Evolutionary conservation across 257 asterid species (phyloP).

Genomic region (Nyctanthes arbortristis): DNA sequence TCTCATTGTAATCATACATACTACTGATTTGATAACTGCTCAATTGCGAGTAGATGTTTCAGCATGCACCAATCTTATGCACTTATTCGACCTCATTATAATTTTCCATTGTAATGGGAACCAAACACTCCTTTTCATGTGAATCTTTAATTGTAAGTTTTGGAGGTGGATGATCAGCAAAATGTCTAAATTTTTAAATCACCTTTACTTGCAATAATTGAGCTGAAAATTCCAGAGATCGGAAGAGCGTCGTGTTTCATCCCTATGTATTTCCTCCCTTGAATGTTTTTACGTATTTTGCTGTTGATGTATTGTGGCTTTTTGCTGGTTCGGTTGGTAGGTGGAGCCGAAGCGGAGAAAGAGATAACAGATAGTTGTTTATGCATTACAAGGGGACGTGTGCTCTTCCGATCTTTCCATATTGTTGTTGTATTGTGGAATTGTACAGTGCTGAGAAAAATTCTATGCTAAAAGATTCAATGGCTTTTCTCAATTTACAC

Average conservation of each 20-base stretch:
- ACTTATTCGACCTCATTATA: too few relatives aligned
- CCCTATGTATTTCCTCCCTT: too few relatives aligned
- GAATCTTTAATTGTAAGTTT: background rate
- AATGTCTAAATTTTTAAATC: background rate
- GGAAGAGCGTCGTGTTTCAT: background rate
- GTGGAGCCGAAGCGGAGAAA: slow-evolving; percentile 64
- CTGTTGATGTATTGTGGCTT: background rate
- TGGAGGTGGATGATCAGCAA: background rate
- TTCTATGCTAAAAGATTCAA: slow-evolving; percentile 26
- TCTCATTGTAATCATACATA: too few relatives aligned
- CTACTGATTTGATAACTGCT: too few relatives aligned
- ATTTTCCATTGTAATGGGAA: too few relatives aligned
- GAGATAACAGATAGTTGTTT: slow-evolving; percentile 37
- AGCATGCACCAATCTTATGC: too few relatives aligned
- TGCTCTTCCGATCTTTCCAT: slow-evolving; percentile 33
- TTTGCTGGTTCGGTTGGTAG: slow-evolving; percentile 28
- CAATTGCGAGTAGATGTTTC: too few relatives aligned
- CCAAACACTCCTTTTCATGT: too few relatives aligned
- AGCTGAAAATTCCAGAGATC: background rate
- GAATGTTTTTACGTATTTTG: background rate
- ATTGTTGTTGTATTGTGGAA: slow-evolving; percentile 40
- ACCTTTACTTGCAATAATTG: background rate
- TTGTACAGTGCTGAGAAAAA: slow-evolving; percentile 56
- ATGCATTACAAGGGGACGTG: slow-evolving; percentile 30
- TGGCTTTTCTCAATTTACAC: slow-evolving; percentile 29